Percentiles rank a stretch among this genome's conserved stretches.
Conservation (phyloP, 345 rosid genomes). For the Microthlaspi erraticum region DNA sequence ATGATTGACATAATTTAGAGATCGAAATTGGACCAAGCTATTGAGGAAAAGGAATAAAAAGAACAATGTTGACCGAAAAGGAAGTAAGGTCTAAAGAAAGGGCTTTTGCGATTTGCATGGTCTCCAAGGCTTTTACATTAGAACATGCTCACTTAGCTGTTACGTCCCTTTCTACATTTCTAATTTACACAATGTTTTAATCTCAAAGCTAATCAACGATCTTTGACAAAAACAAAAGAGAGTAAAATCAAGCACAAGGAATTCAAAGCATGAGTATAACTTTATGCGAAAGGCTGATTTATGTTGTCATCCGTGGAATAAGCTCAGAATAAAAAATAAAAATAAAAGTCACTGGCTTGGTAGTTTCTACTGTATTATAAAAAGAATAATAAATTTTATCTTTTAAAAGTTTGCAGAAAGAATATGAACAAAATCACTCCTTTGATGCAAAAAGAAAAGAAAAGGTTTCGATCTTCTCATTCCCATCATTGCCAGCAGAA, state of each 20-base stretch:
- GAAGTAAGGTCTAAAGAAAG: conserved; percentile 40
- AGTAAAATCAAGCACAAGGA: conserved; percentile 6
- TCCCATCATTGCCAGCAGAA: conserved; percentile 48
- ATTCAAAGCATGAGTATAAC: conserved; percentile 7
- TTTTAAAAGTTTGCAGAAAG: conserved; percentile 48
- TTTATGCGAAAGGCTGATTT: conserved; percentile 4
- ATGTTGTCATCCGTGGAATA: not conserved
- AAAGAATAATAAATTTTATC: conserved; percentile 50
- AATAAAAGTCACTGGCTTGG: not conserved
- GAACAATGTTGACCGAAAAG: conserved; percentile 45
- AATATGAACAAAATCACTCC: conserved; percentile 20
- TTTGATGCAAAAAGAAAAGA: conserved; percentile 45
- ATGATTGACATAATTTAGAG: too few species aligned
- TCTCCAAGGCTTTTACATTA: conserved; percentile 74
- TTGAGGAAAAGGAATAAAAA: conserved; percentile 18
- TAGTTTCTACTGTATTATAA: conserved; percentile 34
- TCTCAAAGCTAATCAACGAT: conserved; percentile 22
- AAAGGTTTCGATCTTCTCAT: conserved; percentile 42
- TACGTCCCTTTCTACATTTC: conserved; percentile 8
- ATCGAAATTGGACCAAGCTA: not conserved
- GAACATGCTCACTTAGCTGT: conserved; percentile 23
- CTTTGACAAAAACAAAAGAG: conserved; percentile 10
- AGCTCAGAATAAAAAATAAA: too few species aligned
- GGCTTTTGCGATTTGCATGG: conserved; percentile 77
- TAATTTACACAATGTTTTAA: conserved; percentile 8